Percentiles rank a stretch among this genome's conserved stretches.
Conservation (phyloP, 225 moss, liverwort and hornwort genomes). For the Bryoerythrophyllum caledonicum region DNA sequence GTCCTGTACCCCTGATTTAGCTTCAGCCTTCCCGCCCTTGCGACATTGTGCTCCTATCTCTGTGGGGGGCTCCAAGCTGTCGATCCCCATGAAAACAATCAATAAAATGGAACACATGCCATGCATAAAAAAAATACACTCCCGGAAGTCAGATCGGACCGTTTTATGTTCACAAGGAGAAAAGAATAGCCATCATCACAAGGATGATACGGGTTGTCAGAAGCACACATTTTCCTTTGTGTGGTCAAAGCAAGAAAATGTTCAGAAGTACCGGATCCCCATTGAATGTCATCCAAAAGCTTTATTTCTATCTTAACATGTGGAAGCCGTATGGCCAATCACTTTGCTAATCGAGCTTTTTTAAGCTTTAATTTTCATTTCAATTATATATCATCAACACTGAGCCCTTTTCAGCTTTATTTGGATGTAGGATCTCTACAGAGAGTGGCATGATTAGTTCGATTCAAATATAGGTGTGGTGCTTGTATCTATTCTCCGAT, state of each 20-base stretch:
- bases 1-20: constrained; percentile 23
- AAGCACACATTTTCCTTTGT: neutral
- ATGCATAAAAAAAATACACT: neutral
- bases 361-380: too few species aligned
- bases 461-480: neutral
- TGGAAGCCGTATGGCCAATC: too few species aligned
- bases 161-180: too few species aligned
- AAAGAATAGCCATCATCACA: neutral
- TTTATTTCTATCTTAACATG: too few species aligned
- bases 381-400: neutral
- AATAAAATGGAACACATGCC: neutral
- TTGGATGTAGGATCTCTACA: neutral
- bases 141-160: neutral
- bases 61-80: neutral
- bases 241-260: constrained; percentile 20
- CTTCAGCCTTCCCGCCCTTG: neutral
- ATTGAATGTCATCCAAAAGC: neutral
- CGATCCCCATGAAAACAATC: neutral
- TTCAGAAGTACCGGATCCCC: neutral
- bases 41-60: neutral
- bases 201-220: constrained; percentile 18
- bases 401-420: neutral
- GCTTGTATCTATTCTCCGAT: neutral
- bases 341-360: too few species aligned
- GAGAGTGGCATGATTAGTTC: neutral